Evolutionary conservation across 2,329 filamentous ascomycete genomes (phyloP).

Genomic region (Fusarium bactridioides): DNA sequence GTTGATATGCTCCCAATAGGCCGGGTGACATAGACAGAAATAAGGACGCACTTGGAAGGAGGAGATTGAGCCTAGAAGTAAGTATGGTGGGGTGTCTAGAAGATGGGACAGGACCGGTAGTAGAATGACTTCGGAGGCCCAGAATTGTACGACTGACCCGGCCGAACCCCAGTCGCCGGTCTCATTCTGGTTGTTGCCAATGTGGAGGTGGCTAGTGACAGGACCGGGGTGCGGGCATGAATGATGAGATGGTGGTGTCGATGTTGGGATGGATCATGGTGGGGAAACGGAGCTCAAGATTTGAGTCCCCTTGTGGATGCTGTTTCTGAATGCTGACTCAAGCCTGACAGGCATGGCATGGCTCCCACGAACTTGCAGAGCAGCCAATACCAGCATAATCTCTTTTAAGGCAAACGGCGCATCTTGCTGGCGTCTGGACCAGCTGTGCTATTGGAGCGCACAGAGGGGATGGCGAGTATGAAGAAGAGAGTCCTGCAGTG

Average conservation of each 20-base stretch:
- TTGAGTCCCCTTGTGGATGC: constrained; percentile 31
- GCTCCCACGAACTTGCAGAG: constrained; percentile 7
- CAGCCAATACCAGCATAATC: constrained; percentile 13
- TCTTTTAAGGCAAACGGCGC: constrained; percentile 12
- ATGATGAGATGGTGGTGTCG: constrained; percentile 43
- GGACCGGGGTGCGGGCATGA: constrained; percentile 41
- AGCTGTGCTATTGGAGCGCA: constrained; percentile 36
- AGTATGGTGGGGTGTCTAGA: constrained; percentile 37
- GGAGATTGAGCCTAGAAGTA: constrained; percentile 41
- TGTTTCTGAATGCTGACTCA: constrained; percentile 33
- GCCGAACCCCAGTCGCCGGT: constrained; percentile 41
- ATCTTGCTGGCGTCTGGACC: constrained; percentile 28
- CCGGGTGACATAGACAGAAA: constrained; percentile 25
- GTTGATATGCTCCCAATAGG: constrained; percentile 24
- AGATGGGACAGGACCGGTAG: constrained; percentile 35
- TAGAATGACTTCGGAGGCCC: constrained; percentile 37
- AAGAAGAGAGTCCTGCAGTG: constrained; percentile 5
- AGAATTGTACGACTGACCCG: constrained; percentile 43
- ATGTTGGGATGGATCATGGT: constrained; percentile 39
- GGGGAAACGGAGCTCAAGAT: constrained; percentile 40
- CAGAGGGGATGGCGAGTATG: constrained; percentile 14
- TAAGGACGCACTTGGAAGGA: constrained; percentile 32
- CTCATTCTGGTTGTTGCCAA: constrained; percentile 42
- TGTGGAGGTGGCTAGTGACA: constrained; percentile 46
- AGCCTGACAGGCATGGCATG: constrained; percentile 20